Conservation (phyloP, 345 rosid genomes). For the Hypericum perforatum region DNA sequence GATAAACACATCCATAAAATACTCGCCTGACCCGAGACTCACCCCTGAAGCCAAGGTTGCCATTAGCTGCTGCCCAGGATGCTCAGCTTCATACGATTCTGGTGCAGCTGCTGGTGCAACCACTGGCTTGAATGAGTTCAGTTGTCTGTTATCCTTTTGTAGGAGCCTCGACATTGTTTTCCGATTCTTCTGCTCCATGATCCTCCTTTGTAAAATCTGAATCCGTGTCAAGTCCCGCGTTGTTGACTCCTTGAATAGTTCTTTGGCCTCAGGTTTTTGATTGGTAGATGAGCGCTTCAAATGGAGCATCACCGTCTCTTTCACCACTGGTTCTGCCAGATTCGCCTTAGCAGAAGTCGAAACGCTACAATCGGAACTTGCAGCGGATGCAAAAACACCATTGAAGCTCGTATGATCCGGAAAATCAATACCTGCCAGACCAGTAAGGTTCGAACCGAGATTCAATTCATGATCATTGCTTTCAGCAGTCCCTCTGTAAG, state of each 20-base stretch:
- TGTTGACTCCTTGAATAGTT: constrained; percentile 37
- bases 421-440: constrained; percentile 53
- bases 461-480: constrained; percentile 19
- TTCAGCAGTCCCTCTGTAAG: constrained; percentile 27
- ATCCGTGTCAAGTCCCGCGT: constrained; percentile 58
- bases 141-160: constrained; percentile 14
- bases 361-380: constrained; percentile 41
- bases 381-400: constrained; percentile 54
- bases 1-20: constrained; percentile 1
- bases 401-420: constrained; percentile 60
- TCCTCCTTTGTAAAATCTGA: constrained; percentile 54
- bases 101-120: constrained; percentile 22
- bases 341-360: constrained; percentile 24
- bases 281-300: constrained; percentile 40
- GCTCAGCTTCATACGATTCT: constrained; percentile 20
- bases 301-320: constrained; percentile 50
- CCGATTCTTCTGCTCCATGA: constrained; percentile 69
- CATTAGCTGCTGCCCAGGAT: constrained; percentile 44
- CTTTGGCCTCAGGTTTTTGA: constrained; percentile 22
- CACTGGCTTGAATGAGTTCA: constrained; percentile 8
- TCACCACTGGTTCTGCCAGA: constrained; percentile 13
- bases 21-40: constrained; percentile 55
- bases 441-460: constrained; percentile 30
- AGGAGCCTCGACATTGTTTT: constrained; percentile 39
- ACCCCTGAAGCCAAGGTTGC: constrained; percentile 85